Conservation (phyloP, 106 monocot species). For the Dendrobium officinale region DNA sequence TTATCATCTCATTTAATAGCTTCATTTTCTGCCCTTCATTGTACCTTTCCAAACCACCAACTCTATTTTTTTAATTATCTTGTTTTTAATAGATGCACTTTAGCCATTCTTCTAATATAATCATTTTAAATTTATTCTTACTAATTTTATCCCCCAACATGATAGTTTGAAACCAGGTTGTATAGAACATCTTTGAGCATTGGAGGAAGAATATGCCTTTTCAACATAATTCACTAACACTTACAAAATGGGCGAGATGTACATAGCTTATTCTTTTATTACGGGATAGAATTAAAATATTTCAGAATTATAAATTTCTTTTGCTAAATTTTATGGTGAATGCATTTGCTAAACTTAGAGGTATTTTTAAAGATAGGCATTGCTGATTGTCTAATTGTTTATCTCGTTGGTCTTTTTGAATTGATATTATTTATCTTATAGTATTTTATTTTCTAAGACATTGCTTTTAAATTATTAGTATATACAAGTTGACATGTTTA, state of each 20-base stretch:
- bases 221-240: neutral
- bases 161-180: neutral
- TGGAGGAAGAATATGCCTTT: neutral
- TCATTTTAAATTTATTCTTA: neutral
- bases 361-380: neutral
- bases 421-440: neutral
- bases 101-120: neutral
- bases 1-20: neutral
- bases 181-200: neutral
- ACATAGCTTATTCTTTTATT: neutral
- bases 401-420: neutral
- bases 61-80: neutral
- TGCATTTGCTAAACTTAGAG: neutral
- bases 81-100: neutral
- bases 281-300: neutral
- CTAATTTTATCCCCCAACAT: neutral
- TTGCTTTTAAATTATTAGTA: neutral
- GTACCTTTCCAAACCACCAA: neutral
- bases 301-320: neutral
- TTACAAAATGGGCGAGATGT: neutral
- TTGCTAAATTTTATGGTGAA: neutral
- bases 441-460: neutral
- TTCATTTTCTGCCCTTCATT: neutral
- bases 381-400: neutral
- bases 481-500: neutral